phyloP scores from a whole-genome alignment of 192 early-diverging fungal species.

The Linnemannia elongata region DNA sequence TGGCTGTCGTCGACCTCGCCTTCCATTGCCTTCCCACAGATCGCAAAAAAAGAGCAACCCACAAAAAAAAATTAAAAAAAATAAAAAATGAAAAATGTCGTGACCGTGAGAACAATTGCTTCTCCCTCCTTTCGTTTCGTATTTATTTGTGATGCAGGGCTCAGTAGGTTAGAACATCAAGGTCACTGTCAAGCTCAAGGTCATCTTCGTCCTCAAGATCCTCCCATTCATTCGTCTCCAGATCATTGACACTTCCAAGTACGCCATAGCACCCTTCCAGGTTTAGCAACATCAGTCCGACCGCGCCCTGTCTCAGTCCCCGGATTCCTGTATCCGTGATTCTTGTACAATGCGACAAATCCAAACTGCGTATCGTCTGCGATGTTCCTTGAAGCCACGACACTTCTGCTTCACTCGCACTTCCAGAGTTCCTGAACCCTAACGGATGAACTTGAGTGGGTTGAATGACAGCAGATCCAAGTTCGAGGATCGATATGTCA shows the following conservation, averaged over 20 bases:
- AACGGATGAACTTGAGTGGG: background rate
- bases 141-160: background rate
- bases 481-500: constrained; percentile 34
- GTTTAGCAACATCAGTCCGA: constrained; percentile 27
- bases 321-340: constrained; percentile 40
- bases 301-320: constrained; percentile 12
- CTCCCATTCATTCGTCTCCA: constrained; percentile 46
- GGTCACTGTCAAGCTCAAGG: background rate
- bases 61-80: background rate
- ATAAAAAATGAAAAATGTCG: background rate
- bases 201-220: constrained; percentile 16
- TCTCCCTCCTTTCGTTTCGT: background rate
- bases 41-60: background rate
- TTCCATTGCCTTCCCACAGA: too few relatives aligned
- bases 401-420: background rate
- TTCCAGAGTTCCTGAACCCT: background rate
- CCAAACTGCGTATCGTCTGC: constrained; percentile 31
- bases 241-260: constrained; percentile 4
- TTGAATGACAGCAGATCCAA: constrained; percentile 18
- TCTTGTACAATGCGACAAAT: constrained; percentile 40
- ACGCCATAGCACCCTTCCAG: constrained; percentile 51
- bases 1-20: too few relatives aligned
- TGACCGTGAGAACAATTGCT: background rate
- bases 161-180: background rate
- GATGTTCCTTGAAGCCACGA: constrained; percentile 11